Conservation (phyloP, 164 flowering plant genomes). For the Stephania japonica region DNA sequence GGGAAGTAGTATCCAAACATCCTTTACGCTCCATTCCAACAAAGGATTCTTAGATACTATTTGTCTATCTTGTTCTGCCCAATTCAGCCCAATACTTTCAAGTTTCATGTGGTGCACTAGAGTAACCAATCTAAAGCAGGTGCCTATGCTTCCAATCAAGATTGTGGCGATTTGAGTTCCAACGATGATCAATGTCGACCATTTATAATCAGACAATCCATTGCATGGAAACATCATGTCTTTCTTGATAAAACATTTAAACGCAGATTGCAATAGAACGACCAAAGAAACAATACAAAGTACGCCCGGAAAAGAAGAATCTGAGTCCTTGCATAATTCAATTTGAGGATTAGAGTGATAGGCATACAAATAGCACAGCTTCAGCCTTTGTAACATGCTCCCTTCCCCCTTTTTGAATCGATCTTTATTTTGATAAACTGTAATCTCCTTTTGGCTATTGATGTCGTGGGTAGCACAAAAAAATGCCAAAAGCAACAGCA, state of each 20-base stretch:
- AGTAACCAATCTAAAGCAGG: background rate
- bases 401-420: background rate
- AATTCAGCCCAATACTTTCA: too few relatives aligned
- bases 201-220: background rate
- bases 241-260: background rate
- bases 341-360: background rate
- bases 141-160: background rate
- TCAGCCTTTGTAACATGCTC: background rate
- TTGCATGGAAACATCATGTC: background rate
- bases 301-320: background rate
- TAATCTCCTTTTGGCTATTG: background rate
- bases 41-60: background rate
- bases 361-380: background rate
- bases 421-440: background rate
- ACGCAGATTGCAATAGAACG: background rate
- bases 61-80: background rate
- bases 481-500: background rate
- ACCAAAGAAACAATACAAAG: background rate
- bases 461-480: background rate
- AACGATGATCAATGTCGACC: background rate
- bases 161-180: background rate
- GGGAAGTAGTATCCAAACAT: background rate
- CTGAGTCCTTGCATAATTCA: background rate
- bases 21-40: background rate
- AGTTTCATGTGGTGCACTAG: background rate